Evolutionary conservation across 176 grass and related monocot species (phyloP).

Genomic region (Saccharum spontaneum): DNA sequence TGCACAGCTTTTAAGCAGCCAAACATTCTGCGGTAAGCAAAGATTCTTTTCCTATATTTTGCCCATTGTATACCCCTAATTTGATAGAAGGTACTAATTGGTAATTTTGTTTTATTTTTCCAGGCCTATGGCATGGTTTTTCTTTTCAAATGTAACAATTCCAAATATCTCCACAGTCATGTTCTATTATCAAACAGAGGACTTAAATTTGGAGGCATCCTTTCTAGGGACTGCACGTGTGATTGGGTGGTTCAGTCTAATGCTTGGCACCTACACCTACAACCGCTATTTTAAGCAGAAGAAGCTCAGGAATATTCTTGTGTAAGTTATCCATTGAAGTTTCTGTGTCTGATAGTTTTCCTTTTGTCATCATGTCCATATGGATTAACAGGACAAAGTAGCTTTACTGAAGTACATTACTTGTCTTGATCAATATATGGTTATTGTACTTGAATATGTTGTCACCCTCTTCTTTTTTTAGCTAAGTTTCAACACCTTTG

Average conservation of each 20-base stretch:
- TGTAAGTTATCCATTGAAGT: conserved; percentile 51
- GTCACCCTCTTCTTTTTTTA: not conserved
- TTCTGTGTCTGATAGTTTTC: not conserved
- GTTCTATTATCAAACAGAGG: conserved; percentile 91
- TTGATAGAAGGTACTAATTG: conserved; percentile 1
- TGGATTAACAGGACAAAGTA: not conserved
- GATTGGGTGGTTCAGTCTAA: conserved; percentile 73
- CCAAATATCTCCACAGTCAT: conserved; percentile 84
- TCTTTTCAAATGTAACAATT: conserved; percentile 68
- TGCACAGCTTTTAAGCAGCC: conserved; percentile 63
- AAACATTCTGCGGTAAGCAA: conserved; percentile 57
- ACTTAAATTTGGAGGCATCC: conserved; percentile 68
- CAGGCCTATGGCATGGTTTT: conserved; percentile 89
- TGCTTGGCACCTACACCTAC: conserved; percentile 78
- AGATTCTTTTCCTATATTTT: conserved; percentile 9
- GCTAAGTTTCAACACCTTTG: not conserved
- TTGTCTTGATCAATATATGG: not conserved
- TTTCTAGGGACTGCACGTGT: conserved; percentile 73
- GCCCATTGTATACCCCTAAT: conserved; percentile 16
- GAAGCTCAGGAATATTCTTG: conserved; percentile 70
- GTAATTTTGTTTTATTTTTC: conserved; percentile 18
- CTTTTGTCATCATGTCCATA: not conserved
- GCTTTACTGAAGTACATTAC: not conserved
- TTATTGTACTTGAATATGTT: not conserved
- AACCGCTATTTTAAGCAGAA: conserved; percentile 69